These are phyloP conservation scores for Oryza glaberrima DNA, from an alignment of 176 grass and related monocot genomes.

Conservation along the genomic window DNA sequence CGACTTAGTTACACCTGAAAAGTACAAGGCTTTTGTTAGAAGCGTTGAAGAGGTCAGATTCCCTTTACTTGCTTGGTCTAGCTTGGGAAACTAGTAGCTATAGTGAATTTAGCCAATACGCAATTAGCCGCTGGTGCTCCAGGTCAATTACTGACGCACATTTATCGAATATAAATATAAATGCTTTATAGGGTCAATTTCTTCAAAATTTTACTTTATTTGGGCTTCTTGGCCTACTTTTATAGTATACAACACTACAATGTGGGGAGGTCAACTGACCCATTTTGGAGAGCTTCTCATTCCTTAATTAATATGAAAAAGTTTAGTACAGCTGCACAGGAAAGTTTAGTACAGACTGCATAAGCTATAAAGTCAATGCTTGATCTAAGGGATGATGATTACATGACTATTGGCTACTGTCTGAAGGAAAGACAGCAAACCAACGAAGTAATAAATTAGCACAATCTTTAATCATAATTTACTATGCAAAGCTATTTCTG, in stretches of 20 bases:
- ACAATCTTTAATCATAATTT: no score
- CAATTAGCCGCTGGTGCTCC: not conserved
- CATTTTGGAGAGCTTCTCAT: not conserved
- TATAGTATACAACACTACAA: not conserved
- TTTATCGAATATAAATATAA: conserved; percentile 13
- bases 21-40: conserved; percentile 79
- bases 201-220: not conserved
- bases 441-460: no score
- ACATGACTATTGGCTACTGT: no score
- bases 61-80: not conserved
- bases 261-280: not conserved
- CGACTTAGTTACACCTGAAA: conserved; percentile 60
- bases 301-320: not conserved
- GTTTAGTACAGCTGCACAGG: no score
- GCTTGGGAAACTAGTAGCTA: not conserved
- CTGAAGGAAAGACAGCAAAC: no score
- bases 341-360: not conserved
- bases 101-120: conserved; percentile 1
- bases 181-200: not conserved
- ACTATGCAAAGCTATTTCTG: no score
- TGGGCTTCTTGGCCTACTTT: not conserved
- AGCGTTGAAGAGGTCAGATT: conserved; percentile 58
- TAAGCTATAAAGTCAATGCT: not conserved
- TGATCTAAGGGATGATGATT: no score
- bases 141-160: not conserved